These are phyloP conservation scores for Sclerotinia spermophila DNA, from an alignment of 2,329 filamentous ascomycete species.

Conservation along the genomic window DNA sequence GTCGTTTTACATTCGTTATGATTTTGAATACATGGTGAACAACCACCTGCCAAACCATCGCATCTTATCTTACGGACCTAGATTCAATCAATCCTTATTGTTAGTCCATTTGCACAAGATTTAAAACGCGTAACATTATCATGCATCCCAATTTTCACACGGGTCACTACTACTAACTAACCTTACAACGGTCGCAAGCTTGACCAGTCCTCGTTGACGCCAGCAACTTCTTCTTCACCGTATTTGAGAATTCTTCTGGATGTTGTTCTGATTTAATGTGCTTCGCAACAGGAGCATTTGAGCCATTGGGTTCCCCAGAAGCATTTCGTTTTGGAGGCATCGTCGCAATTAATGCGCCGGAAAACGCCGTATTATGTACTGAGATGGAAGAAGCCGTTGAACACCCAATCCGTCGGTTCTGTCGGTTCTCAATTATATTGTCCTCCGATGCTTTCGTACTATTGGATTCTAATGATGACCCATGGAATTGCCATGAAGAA, in stretches of 20 bases:
- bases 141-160: background rate
- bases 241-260: slow-evolving; percentile 37
- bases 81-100: background rate
- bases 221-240: slow-evolving; percentile 51
- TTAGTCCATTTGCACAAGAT: background rate
- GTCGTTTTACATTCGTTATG: slow-evolving; percentile 76
- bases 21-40: slow-evolving; percentile 75
- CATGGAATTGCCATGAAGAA: background rate
- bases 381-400: slow-evolving; percentile 30
- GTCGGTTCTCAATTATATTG: slow-evolving; percentile 6
- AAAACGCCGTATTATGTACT: slow-evolving; percentile 19
- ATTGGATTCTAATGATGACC: background rate
- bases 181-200: slow-evolving; percentile 86
- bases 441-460: background rate
- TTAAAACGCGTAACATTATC: background rate
- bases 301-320: slow-evolving; percentile 23
- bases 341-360: slow-evolving; percentile 13
- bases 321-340: slow-evolving; percentile 33
- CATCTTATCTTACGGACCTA: slow-evolving; percentile 84
- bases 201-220: slow-evolving; percentile 67
- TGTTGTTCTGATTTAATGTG: slow-evolving; percentile 32
- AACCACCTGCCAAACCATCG: slow-evolving; percentile 75
- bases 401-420: slow-evolving; percentile 20
- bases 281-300: slow-evolving; percentile 27
- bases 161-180: slow-evolving; percentile 39